Base-by-base conservation (phyloP, 2,329 filamentous ascomycete species). In the Claviceps sp. region DNA sequence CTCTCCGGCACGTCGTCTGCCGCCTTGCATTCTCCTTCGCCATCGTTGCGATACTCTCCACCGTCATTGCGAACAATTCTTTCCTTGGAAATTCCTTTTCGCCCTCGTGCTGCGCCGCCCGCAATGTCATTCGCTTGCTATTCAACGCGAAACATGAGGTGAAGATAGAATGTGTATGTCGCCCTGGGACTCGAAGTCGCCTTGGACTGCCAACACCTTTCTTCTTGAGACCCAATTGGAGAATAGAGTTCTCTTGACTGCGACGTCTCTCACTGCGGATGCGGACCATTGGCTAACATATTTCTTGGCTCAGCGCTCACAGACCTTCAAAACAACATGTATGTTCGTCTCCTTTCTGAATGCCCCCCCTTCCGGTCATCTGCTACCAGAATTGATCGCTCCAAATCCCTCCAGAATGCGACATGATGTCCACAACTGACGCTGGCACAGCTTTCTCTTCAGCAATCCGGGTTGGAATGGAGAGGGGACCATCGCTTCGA, bases 391-490 rank as follows among this genome's bases (percentile, higher is more conserved):
- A 34, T 24, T 24, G 11, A 22, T 20, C 6, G 38, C 38, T 37
- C 3, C 48, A n/a, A 6, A 22, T 11, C 5, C 3, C 26, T 9
- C 7, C 8, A 30, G 8, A 6, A 34, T 5, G 24, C 26, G 20
- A 44, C 5, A 45, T 8, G 2, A 4, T 5, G 8, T 26, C 22
- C 53, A 50, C 54, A 24, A 45, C 51, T 52, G 48, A 58, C 54
- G 46, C 34, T 13, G 11, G 14, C 14, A 34, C 52, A 80, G 78
- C 66, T 72, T 80, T 63, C 70, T 81, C 55, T 78, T 81, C 64
- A 81, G 74, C 66, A 79, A 80, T 64, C 78, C 78, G 34, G 71
- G 71, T 52, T 80, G 74, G 72, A 68, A 67, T 50, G 73, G 74
- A 57, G 69, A 69, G 51, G 69, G 68, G 55, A 73, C 72, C 22